phyloP scores from a whole-genome alignment of 805 yeast species.

The Barnettozyma sucrosica region DNA sequence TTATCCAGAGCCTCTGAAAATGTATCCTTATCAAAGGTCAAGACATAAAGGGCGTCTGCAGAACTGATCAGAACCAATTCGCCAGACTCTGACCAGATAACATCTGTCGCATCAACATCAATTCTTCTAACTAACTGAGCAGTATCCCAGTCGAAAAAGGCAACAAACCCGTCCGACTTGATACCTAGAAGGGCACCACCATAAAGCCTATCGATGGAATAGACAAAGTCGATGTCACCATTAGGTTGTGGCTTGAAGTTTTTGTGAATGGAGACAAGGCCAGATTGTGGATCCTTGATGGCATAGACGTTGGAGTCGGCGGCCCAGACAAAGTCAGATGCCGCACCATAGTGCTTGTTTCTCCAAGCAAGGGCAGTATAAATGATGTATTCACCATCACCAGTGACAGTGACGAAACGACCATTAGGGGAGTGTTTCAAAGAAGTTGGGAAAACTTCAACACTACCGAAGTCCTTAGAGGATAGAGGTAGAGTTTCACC shows the following conservation, averaged over 20 bases:
- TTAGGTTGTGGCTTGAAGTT: conserved; percentile 77
- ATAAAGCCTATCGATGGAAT: conserved; percentile 72
- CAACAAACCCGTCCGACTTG: conserved; percentile 76
- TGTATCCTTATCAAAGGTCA: conserved; percentile 63
- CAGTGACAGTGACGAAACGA: conserved; percentile 91
- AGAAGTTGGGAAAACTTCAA: conserved; percentile 87
- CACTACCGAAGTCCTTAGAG: conserved; percentile 88
- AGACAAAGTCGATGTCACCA: conserved; percentile 58
- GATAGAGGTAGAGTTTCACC: conserved; percentile 75
- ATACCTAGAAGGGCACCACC: conserved; percentile 89
- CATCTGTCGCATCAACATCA: conserved; percentile 75
- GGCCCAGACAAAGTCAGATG: conserved; percentile 92
- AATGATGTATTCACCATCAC: conserved; percentile 95
- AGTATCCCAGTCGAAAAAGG: conserved; percentile 91
- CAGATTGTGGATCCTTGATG: conserved; percentile 55
- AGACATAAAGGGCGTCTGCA: conserved; percentile 68
- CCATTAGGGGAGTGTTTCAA: conserved; percentile 95
- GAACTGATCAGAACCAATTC: conserved; percentile 76
- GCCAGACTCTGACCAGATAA: conserved; percentile 92
- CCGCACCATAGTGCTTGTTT: conserved; percentile 87
- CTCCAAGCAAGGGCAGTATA: conserved; percentile 98
- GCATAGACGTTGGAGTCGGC: conserved; percentile 86
- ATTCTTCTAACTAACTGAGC: conserved; percentile 82
- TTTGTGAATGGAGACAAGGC: conserved; percentile 64
- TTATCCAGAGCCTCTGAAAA: conserved; percentile 57